Base-by-base conservation (phyloP, 768 basidiomycete genomes). In the Xanthoconium stramineum region DNA sequence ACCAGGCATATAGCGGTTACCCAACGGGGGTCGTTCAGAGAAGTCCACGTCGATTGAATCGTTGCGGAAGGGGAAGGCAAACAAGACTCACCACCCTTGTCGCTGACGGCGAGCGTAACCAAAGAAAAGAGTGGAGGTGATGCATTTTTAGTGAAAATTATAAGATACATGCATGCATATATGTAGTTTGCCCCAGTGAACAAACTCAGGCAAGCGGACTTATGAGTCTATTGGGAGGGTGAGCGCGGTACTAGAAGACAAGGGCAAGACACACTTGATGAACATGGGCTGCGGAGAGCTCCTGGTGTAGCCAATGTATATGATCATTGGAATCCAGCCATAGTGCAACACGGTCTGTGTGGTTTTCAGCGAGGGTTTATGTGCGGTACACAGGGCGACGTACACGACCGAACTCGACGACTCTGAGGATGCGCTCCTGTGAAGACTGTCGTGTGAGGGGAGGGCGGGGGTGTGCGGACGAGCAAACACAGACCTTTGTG, bases 261-360 rank as follows among this genome's bases (percentile, higher is more conserved):
- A 49, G 51, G 35, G 39, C n/a, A 17, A 6, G n/a, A 83, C 91
- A 65, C 52, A 96, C 94, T 97, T 95, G 74, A 96, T 96, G 67
- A 98, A 77, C 38, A 93, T 94, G 19, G 95, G 95, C 64, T 94
- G 92, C 32, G 95, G 95, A 69, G 89, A 92, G 69, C 92, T 94
- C 63, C 89, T 79, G 51, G 89, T 91, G 77, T 91, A 97, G 36
- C 95, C 96, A 68, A 97, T 82, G 73, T 94, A 97, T 66, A 98
- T 95, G 67, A 98, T 92, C 69, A 95, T 76, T 33, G 96, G 96
- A 67, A 98, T 94, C 93, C 95, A 98, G 61, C 87, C 88, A 64
- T 94, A 97, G 75, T 97, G 94, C 51, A 97, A 69, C 65, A 94
- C 80, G 56, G 89, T 93, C 94, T 97, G 58, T 47, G 7, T 5